These are phyloP conservation scores for Hordeum pubiflorum DNA, from an alignment of 202 grass and related monocot genomes.

Conservation along the genomic window DNA sequence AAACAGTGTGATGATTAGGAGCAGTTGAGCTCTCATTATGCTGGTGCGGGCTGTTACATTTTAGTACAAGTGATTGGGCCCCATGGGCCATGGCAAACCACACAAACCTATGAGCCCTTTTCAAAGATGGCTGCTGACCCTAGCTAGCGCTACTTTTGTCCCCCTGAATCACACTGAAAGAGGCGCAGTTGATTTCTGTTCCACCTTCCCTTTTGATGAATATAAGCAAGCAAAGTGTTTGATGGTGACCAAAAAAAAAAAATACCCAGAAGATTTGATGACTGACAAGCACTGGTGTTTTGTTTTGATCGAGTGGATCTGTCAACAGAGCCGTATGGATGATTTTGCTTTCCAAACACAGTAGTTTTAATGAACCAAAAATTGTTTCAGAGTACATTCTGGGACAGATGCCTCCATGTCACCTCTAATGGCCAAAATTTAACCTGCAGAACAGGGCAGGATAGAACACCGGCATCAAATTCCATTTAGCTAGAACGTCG, in stretches of 20 bases:
- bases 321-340: not conserved
- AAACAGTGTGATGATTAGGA: constrained; percentile 36
- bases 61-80: constrained; percentile 10
- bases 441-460: not conserved
- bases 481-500: not conserved
- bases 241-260: not conserved
- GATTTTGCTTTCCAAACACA: not conserved
- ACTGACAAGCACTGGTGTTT: not conserved
- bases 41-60: constrained; percentile 4
- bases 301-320: not conserved
- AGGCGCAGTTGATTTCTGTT: not conserved
- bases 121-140: not conserved
- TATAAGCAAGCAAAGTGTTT: not conserved
- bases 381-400: not conserved
- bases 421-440: not conserved
- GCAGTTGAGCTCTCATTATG: constrained; percentile 37
- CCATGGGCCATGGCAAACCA: constrained; percentile 18
- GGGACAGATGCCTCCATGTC: not conserved
- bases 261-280: not conserved
- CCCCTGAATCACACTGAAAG: constrained; percentile 31
- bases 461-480: not conserved
- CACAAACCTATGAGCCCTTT: not conserved
- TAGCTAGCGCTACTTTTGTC: constrained; percentile 21
- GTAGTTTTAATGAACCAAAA: not conserved
- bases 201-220: not conserved